Percentiles rank a stretch among this genome's conserved stretches.
Evolutionary conservation across 768 basidiomycete species (phyloP).

Genomic region (Sutorius australiensis): DNA sequence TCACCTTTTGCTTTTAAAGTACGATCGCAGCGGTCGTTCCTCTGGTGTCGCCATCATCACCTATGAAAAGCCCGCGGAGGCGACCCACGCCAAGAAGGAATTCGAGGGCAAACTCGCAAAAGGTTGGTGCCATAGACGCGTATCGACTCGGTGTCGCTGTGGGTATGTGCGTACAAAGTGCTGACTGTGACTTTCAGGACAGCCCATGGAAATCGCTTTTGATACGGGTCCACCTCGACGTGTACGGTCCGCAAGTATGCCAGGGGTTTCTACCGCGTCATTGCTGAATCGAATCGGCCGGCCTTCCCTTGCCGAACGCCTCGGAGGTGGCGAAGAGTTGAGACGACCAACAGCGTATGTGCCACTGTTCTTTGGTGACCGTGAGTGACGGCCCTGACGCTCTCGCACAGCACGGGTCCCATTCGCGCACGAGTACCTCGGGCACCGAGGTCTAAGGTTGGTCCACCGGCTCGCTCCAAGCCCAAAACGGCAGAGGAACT

Average conservation of each 20-base stretch:
- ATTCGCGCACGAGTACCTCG: constrained; percentile 38
- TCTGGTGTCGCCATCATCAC: constrained; percentile 76
- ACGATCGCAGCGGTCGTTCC: constrained; percentile 93
- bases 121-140: constrained; percentile 42
- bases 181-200: constrained; percentile 45
- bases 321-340: constrained; percentile 44
- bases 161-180: not conserved
- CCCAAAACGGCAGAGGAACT: constrained; percentile 77
- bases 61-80: constrained; percentile 76
- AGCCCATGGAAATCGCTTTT: constrained; percentile 71
- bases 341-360: constrained; percentile 17
- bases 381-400: not conserved
- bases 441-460: constrained; percentile 24
- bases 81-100: constrained; percentile 77
- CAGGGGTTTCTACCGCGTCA: constrained; percentile 46
- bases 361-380: not conserved
- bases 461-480: constrained; percentile 40
- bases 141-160: not conserved
- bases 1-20: constrained; percentile 58
- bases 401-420: constrained; percentile 35
- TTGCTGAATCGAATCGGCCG: constrained; percentile 75
- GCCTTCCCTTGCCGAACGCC: constrained; percentile 62
- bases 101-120: constrained; percentile 86
- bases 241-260: constrained; percentile 45
- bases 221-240: constrained; percentile 46